Base-by-base conservation (phyloP, 1,139 yeast genomes). In the Zygoascus meyerae region DNA sequence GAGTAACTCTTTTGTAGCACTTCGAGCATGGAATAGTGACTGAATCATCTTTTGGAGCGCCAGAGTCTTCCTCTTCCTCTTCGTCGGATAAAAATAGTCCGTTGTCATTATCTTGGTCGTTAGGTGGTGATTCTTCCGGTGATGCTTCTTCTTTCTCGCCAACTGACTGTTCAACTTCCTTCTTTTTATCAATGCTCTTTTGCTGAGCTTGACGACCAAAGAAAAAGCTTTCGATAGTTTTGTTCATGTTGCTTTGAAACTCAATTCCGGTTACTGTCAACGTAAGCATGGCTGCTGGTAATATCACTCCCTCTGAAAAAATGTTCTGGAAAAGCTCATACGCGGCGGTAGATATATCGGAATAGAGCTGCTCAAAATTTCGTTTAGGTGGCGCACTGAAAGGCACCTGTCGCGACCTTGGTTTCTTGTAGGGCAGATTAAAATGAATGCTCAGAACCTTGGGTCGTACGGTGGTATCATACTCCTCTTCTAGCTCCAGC, bases 401-500 rank as follows among this genome's bases (percentile, higher is more conserved):
- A 32, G 55, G 53, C 1, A 44, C 44, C 37, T 59, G 63, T 46
- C 55, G 56, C 26, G 55, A 51, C 6, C 51, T 55, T 5, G 53
- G 37, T 8, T 47, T 49, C 40, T 48, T 39, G 34, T 40, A 34
- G 7, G 49, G 50, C 42, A 45, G 53, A 26, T 52, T 49, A 31
- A 52, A 60, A 12, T 58, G 59, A 9, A 71, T 42, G 1, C 62
- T 55, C n/a, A 69, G 54, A 0, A 71, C 67, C 33, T 58, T 60
- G 2, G 75, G 74, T 11, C 70, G 54, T 10, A 61, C 49, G 0
- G 52, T 47, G 3, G 50, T 32, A 8, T 57, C 53, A 28, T 51
- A 42, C 28, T 69, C 67, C 51, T 87, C 95, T 54, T 86, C 94
- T 57, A 83, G 63, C 56, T 90, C 97, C 26, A 75, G 68, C 10